Evolutionary conservation across 257 asterid genomes (phyloP), one percentile per base, ranked within the genome.

Genomic region (Fraxinus quadrangulata): DNA sequence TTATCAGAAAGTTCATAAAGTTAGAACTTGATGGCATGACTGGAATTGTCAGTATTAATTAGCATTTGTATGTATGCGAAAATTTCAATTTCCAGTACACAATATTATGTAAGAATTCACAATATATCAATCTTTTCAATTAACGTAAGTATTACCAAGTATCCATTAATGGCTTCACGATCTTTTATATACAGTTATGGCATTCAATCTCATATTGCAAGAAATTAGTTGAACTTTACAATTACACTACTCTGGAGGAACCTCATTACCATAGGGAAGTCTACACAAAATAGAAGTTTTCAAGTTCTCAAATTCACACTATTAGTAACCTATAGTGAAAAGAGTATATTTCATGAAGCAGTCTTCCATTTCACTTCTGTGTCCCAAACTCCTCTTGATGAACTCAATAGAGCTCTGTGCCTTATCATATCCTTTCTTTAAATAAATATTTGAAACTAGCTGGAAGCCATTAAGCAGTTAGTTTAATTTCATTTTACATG

Each of bases 401-500:
- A 80, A 72, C 74, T 61, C 45, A 73, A 70, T 81, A 85, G 8
- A 63, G 69, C 69, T 63, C 19, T 63, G 34, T 63, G 69, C 69
- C 33, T 23, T 12, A 34, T 63, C 33, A 3, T 63, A 26, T 26
- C 36, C 5, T 59, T 12, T 24, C 19, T 63, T 26, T 26, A 63
- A 24, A 63, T 24, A 63, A 81, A 40, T 70, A 67, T 70, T 79
- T 76, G 63, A 74, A 70, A 78, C 73, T 63, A 75, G n/a, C 37
- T 47, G 67, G 70, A 39, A 34, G 68, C 65, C 82, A 72, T 70
- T 40, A 54, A 65, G 74, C 77, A 67, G 69, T 75, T 56, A 71
- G 54, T 76, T 51, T 37, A 82, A 36, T 82, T 70, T 45, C 23
- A 67, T 67, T 72, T 82, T 78, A 73, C 70, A 19, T 79, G 76